Evolutionary conservation across 2,329 filamentous ascomycete genomes (phyloP), one percentile per base, ranked within the genome.

Genomic region (Monilinia aucupariae): DNA sequence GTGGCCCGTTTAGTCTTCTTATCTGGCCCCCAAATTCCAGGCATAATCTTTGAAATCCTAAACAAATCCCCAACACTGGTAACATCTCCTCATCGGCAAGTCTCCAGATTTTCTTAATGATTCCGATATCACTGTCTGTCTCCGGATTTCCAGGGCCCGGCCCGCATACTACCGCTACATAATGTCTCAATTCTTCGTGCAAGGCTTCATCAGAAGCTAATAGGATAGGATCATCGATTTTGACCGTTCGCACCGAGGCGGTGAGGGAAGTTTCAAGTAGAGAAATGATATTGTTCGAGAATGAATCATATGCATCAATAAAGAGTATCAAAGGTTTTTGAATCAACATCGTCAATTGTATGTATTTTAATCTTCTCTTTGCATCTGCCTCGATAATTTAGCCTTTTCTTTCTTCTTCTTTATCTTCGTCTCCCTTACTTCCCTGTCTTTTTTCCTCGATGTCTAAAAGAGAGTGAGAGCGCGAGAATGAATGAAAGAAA

Each of bases 301-400:
- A 99, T 49, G 92, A 97, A 78, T 99, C 94, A 76, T 96, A 96
- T 66, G 93, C 92, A 75, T 97, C 94, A 69, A 99, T 81, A 77
- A 96, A 96, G 67, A 97, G 84, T 66, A 97, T 88, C 22, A 69
- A 63, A 49, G 73, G 70, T 64, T 74, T 72, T 9, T 65, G 60
- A 17, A 65, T 63, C 55, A 61, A 59, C 72, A 73, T 74, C 64
- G 64, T 70, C 2, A 61, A 71, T 20, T 20, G 27, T 10, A 10
- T 52, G 10, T 13, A 5, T 37, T 15, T 12, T 34, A 15, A 20
- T 12, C 7, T 17, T 27, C 15, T 32, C 25, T 59, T 17, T 50
- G 56, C 32, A 39, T 32, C 41, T 47, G 54, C n/a, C 41, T 47
- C 47, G n/a, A 27, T 15, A 39, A 22, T 56, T 47, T 45, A 15